Base-by-base conservation (phyloP, 1,284 basidiomycete species). In the Amylostereum chailletii region DNA sequence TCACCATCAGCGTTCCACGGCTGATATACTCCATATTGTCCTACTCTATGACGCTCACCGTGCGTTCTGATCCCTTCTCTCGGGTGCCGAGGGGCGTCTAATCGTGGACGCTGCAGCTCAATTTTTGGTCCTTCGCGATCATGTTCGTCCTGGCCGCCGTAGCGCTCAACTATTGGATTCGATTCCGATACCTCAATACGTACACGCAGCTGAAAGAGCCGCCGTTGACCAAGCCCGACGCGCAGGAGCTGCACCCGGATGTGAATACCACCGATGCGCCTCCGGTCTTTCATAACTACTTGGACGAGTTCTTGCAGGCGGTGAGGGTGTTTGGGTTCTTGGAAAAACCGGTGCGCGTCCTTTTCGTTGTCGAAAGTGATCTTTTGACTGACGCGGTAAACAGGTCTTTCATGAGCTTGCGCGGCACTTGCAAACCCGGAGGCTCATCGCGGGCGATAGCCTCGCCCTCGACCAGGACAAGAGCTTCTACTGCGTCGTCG, bases 401-500 rank as follows among this genome's bases (percentile, higher is more conserved):
- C 54, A 90, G 86, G 88, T 93, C 33, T 97, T 97, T 63, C 93
- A 96, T 61, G 94, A 97, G 68, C 78, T 97, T 38, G 92, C 92
- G 1, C 76, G 94, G 46, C 92, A 96, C 67, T 70, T 97, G 19
- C 94, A 96, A 65, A 97, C 94, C 0, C 77, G 91, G 54, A 74
- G 93, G 19, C 72, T 97, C 31, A 88, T 95, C 48, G 94, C 94
- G 1, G 94, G 94, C 47, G 85, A 96, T 64, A 91, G 86, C 46
- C 75, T 94, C 53, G 86, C 87, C n/a, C 76, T 97, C 4, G 90
- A 95, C 58, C 82, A 90, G 57, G 91, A 94, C 67, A 90, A 90
- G 60, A 92, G 86, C 53, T 97, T 97, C 66, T 97, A 95, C 66
- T 95, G 92, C 63, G 94, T 97, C 30, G 86, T 97, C 26, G 94